Base-by-base conservation (phyloP, 225 moss, liverwort and hornwort genomes). In the Marchantia polymorpha region DNA sequence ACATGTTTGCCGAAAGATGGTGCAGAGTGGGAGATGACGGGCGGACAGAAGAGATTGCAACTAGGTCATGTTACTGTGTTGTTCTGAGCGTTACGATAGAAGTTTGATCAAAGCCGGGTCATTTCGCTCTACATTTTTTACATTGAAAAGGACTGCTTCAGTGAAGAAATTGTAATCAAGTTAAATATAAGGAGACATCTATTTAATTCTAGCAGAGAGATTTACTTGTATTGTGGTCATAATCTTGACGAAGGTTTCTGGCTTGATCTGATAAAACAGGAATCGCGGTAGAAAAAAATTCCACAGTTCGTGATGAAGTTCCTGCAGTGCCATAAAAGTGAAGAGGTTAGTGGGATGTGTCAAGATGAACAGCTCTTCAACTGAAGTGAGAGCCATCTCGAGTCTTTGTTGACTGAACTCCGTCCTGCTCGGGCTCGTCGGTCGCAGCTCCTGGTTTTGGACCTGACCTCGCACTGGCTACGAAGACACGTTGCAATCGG, bases 231-330 rank as follows among this genome's bases (percentile, higher is more conserved):
- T 25, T 72, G 51, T 72, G 23, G 16, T 50, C 12, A 23, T 69
- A 31, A 47, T 69, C 46, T 47, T 77, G 51, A 23, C 39, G 11
- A 49, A 7, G 50, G 64, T 30, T 14, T 77, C 58, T 76, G 30
- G 50, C 65, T 66, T 61, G 66, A 25, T 56, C 54, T 13, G 53
- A 53, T 69, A 69, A 22, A 68, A 79, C 69, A 79, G 78, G 53
- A 52, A n/a, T 79, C 31, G 78, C 50, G 22, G 78, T 69, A 79
- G 78, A 53, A 52, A 27, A 69, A 70, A 69, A 69, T 55, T 69
- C 70, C 69, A 54, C 79, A 26, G 54, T 79, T 19, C 69, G 69
- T 53, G 39, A 55, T 29, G 69, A 79, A 39, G 54, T 79, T 79
- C 68, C 79, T 31, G 56, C 52, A 69, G 8, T 77, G 15, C 19